Percentiles rank a stretch among this genome's conserved stretches.
These are phyloP conservation scores for Aureobasidium subglaciale DNA, from an alignment of 2,329 filamentous ascomycete species.

Conservation along the genomic window DNA sequence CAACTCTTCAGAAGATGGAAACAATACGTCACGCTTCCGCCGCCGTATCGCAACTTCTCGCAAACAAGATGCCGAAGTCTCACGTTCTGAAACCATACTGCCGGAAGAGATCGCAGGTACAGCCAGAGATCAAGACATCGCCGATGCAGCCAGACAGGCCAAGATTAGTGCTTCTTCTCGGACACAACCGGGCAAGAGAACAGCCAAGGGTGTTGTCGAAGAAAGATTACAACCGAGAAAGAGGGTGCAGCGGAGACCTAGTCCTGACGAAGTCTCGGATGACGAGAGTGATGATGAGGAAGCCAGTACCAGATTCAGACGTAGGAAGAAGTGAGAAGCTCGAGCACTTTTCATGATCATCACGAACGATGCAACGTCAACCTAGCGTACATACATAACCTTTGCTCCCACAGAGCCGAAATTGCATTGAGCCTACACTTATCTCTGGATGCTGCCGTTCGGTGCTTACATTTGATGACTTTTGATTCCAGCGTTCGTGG, in stretches of 20 bases:
- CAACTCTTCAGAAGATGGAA: constrained; percentile 12
- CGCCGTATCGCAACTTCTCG: constrained; percentile 24
- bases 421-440: no score
- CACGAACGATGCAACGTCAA: neutral
- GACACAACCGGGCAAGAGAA: constrained; percentile 15
- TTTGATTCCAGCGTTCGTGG: no score
- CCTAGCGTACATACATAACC: neutral
- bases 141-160: constrained; percentile 9
- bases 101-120: constrained; percentile 18
- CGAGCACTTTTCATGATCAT: no score
- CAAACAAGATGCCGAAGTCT: constrained; percentile 23
- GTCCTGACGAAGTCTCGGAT: constrained; percentile 22
- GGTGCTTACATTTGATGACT: no score
- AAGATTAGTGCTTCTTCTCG: constrained; percentile 1
- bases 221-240: constrained; percentile 21
- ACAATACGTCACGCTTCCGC: constrained; percentile 23
- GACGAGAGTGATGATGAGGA: constrained; percentile 50
- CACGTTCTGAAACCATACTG: constrained; percentile 12
- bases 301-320: constrained; percentile 41
- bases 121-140: constrained; percentile 8
- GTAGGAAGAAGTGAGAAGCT: constrained; percentile 29
- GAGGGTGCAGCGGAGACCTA: constrained; percentile 24
- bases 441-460: no score
- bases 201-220: constrained; percentile 16
- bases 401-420: no score